Conservation (phyloP, 1,284 basidiomycete genomes). For the Trametes polyzona region DNA sequence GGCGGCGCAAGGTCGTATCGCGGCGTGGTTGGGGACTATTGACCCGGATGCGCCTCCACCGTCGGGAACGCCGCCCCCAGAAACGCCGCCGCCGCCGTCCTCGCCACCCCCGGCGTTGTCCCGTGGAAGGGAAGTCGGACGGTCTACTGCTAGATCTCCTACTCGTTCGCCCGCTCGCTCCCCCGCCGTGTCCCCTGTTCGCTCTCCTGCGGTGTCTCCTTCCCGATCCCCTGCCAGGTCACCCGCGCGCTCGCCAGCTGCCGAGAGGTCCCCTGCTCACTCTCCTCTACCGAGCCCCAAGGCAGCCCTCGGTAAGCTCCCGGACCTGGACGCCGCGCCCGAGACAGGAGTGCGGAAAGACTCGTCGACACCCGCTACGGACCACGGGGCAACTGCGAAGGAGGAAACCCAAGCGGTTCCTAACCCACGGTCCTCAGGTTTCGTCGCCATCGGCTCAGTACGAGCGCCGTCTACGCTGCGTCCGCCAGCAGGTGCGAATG, state of each 20-base stretch:
- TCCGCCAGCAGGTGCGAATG: not conserved
- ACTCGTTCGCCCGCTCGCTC: not conserved
- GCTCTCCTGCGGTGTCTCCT: not conserved
- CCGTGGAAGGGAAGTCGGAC: not conserved
- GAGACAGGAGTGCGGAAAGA: not conserved
- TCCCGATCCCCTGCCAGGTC: conserved; percentile 2
- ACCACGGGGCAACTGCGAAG: not conserved
- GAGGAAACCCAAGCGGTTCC: conserved; percentile 45
- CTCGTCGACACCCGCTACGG: not conserved
- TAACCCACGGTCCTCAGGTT: conserved; percentile 74
- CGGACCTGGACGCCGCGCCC: not conserved
- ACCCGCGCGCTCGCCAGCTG: not conserved
- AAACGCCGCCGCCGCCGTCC: conserved; percentile 13
- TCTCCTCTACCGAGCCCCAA: conserved; percentile 12
- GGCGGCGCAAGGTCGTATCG: conserved; percentile 69
- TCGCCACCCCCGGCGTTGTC: conserved; percentile 3
- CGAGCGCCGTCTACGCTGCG: conserved; percentile 16
- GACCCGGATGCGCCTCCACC: conserved; percentile 52
- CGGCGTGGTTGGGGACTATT: conserved; percentile 74
- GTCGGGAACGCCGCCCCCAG: conserved; percentile 28
- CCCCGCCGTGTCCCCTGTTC: not conserved
- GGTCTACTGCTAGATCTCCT: not conserved
- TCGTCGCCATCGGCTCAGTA: conserved; percentile 63
- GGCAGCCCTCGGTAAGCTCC: not conserved
- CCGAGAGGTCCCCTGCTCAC: no score